Evolutionary conservation across 108 stramenopile species (phyloP), one percentile per base, ranked within the genome.

Genomic region (Stephanodiscus triporus): DNA sequence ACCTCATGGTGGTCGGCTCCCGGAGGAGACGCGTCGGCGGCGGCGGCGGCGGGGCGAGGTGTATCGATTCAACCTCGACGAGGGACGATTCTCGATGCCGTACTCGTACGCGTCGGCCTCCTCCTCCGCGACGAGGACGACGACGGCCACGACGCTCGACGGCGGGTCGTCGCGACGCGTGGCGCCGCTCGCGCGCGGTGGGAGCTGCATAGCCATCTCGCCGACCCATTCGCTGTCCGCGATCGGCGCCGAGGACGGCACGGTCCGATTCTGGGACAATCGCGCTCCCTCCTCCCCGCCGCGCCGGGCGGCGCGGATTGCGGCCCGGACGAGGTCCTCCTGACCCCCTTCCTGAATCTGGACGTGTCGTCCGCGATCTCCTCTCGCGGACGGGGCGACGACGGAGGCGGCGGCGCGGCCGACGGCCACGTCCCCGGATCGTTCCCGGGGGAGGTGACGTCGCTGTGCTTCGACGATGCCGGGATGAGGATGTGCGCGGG

Each of bases 1-100:
- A 99, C 69, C 83, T 99, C 38, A 59, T 96, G 73, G 81, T 98
- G 20, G 95, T 92, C 1, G 89, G 91, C 27, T 89, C 86, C 22
- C 89, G 91, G 9, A 86, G 77, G 68, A 1, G 49, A 49, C 17
- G 45, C 34, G 17, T 64, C 49, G 20, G 36, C 16, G 32, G 43
- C 51, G n/a, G 9, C 0, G 26, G 9, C 0, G 4, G 29, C 5
- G 24, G 9, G 14, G 17, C 56, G 30, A 97, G 59, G 73, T 98
- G 7, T 98, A 98, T 77, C 73, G 98, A 53, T 73, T 99, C 43
- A 97, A 97, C 73, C 82, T 99, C 34, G 98, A 99, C 66, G 95
- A 93, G 63, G 99, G 99, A 26, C 78, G 94, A 45, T 99, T 99
- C 75, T 82, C 84, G 11, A 91, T 94, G 70, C 96, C 98, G 9